Base-by-base conservation (phyloP, 2,329 filamentous ascomycete species). In the Macroventuria anomochaeta region DNA sequence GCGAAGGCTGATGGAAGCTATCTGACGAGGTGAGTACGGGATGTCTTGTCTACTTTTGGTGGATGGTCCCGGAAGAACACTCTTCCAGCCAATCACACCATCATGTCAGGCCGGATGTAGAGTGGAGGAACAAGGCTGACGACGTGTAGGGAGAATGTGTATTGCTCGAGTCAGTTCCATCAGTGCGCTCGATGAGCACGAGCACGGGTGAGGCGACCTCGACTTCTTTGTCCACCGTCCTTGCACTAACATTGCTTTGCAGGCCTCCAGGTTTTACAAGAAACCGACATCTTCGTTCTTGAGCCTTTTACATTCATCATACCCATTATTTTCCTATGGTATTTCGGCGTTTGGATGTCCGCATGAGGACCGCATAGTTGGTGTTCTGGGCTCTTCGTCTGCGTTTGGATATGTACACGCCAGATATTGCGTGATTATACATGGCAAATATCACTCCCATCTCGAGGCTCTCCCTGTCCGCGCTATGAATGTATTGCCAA, bases 1-100 rank as follows among this genome's bases (percentile, higher is more conserved):
- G 65, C 71, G 1, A 75, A 65, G 59, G 66, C 67, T 6, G 75
- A 77, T 59, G 75, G 74, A 0, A 61, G 63, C 7, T 69, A 73
- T 57, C 43, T 72, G 58, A 76, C 71, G 21, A 71, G 69, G 74
- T 76, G 58, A 59, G 72, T 51, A 12, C 3, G 7, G 15, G 4
- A 25, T 3, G n/a, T 12, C 5, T 42, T 31, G n/a, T 5, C 21
- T 34, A 21, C 25, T 17, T 6, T 5, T 21, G 13, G 37, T 37
- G 1, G 15, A 12, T 44, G 29, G 38, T 25, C 7, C 20, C 39
- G 54, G 54, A 46, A 33, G 31, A 57, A 28, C 12, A 5, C 26
- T 57, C n/a, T 37, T 29, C 49, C 49, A 18, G 39, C 33, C 29
- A 29, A 40, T 40, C 37, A 36, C 8, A n/a, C n/a, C n/a, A n/a